A percentile compares a stretch with the other conserved stretches of the same genome.
Evolutionary conservation across 768 basidiomycete species (phyloP).

Genomic region (Candolleomyces eurysporus): DNA sequence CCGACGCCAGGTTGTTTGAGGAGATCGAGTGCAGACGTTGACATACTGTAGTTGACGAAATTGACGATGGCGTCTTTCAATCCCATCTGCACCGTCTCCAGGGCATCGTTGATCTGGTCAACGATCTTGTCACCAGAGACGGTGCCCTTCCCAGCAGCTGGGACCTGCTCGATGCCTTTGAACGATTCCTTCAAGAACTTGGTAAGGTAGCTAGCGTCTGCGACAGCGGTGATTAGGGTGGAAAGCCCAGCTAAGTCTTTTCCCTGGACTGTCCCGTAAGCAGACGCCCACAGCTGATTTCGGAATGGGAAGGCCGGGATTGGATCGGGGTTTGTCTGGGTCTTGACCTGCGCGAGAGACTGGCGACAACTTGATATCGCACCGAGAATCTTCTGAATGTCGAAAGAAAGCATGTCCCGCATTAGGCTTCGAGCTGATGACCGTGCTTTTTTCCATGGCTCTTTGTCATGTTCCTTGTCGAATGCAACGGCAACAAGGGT

Average conservation of each 20-base stretch:
- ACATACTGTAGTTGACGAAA: conserved; percentile 61
- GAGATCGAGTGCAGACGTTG: conserved; percentile 50
- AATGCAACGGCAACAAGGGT: conserved; percentile 38
- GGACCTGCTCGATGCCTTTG: conserved; percentile 27
- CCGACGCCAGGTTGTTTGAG: conserved; percentile 56
- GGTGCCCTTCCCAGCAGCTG: conserved; percentile 19
- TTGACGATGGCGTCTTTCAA: conserved; percentile 62
- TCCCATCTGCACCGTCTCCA: conserved; percentile 56
- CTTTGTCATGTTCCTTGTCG: conserved; percentile 26
- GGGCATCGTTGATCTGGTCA: conserved; percentile 57
- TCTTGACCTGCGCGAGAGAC: conserved; percentile 23
- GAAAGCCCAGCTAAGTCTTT: conserved; percentile 59
- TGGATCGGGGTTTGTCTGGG: conserved; percentile 11
- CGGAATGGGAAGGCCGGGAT: conserved; percentile 43
- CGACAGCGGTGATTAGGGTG: conserved; percentile 54
- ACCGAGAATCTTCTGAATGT: conserved; percentile 28
- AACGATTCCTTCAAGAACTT: conserved; percentile 54
- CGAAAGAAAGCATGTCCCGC: conserved; percentile 26
- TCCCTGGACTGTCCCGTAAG: conserved; percentile 58
- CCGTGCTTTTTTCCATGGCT: conserved; percentile 36
- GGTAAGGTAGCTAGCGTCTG: conserved; percentile 68
- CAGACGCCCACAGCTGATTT: conserved; percentile 64
- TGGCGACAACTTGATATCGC: conserved; percentile 31
- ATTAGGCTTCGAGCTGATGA: conserved; percentile 32
- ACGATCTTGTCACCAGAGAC: conserved; percentile 32